Base-by-base conservation (phyloP, 2,329 filamentous ascomycete genomes). In the Penicillium palitans region DNA sequence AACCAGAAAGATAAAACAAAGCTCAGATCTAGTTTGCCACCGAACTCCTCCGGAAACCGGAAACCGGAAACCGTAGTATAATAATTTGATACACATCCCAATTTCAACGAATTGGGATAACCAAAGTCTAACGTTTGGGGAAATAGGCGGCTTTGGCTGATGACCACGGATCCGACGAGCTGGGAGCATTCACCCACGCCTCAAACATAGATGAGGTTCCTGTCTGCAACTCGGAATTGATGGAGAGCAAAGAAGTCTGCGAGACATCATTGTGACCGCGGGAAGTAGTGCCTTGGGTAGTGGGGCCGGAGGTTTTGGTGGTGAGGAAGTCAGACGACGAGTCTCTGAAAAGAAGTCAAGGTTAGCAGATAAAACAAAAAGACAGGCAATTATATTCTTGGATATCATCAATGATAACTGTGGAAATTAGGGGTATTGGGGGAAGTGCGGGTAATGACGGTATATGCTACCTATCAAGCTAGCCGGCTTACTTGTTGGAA, bases 81-180 rank as follows among this genome's bases (percentile, higher is more conserved):
- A 40, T 25, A 21, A 15, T 24, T 9, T 10, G 33, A 37, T 9
- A 35, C 27, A 42, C 19, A 25, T 12, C 6, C 19, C 27, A 55
- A 42, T 57, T 8, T 17, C 24, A 25, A 52, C 25, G 8, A 17
- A 24, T 12, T 9, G 13, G 19, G 3, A 19, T 8, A 17, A 17
- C 8, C 13, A 40, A 24, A 12, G 2, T 12, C 29, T 48, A 42
- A 31, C 17, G 12, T 13, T 49, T 6, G 6, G 52, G 15, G 2
- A 10, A 41, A 8, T 31, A 35, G 13, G 33, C 3, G 27, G 19
- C 41, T 29, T 41, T 47, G 35, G 10, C 17, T 1, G 55, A 6
- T 21, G 50, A 41, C 55, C 55, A 58, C 29, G 55, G 42, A 3
- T 48, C 55, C 12, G 35, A 35, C 3, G 37, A 33, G 5, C 8